Percentiles rank a stretch among this genome's conserved stretches.
Evolutionary conservation across 2,329 filamentous ascomycete species (phyloP).

Genomic region (Stagonosporopsis rhizophila): DNA sequence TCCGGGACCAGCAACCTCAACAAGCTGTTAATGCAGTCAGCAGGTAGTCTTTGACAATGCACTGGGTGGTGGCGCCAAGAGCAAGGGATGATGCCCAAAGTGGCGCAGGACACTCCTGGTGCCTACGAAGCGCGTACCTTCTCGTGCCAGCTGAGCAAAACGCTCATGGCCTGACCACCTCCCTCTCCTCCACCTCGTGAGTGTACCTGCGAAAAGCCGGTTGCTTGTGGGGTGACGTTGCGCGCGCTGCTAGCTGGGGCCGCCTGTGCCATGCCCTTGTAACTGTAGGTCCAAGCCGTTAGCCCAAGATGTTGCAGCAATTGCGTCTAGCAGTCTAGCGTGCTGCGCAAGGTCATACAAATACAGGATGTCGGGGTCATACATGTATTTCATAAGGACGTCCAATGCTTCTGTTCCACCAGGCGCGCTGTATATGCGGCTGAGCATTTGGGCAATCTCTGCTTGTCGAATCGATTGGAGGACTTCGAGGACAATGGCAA

Average conservation of each 20-base stretch:
- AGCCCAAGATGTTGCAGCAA: not conserved
- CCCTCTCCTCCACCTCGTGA: slow-evolving; percentile 67
- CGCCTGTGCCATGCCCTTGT: slow-evolving; percentile 80
- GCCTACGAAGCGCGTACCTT: slow-evolving; percentile 61
- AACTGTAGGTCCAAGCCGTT: slow-evolving; percentile 59
- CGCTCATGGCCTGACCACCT: slow-evolving; percentile 90
- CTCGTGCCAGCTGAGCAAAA: slow-evolving; percentile 97
- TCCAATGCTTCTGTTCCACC: slow-evolving; percentile 87
- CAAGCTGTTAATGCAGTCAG: slow-evolving; percentile 60
- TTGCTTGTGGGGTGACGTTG: slow-evolving; percentile 74
- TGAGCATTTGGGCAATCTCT: slow-evolving; percentile 90
- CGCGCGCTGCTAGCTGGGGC: slow-evolving; percentile 39
- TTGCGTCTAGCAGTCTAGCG: not conserved
- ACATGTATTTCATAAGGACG: slow-evolving; percentile 98
- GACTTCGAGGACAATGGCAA: slow-evolving; percentile 89
- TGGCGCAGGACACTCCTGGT: not conserved
- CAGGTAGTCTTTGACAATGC: not conserved
- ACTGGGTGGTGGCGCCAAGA: not conserved
- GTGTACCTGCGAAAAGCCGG: slow-evolving; percentile 85
- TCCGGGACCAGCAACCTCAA: slow-evolving; percentile 89
- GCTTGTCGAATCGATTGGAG: slow-evolving; percentile 94
- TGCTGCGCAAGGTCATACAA: not conserved
- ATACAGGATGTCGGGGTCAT: slow-evolving; percentile 52
- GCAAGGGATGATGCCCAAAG: not conserved
- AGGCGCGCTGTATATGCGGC: slow-evolving; percentile 77